A percentile compares a stretch with the other conserved stretches of the same genome.
phyloP scores from a whole-genome alignment of 2,329 filamentous ascomycete genomes.

The Zasmidium angulare region DNA sequence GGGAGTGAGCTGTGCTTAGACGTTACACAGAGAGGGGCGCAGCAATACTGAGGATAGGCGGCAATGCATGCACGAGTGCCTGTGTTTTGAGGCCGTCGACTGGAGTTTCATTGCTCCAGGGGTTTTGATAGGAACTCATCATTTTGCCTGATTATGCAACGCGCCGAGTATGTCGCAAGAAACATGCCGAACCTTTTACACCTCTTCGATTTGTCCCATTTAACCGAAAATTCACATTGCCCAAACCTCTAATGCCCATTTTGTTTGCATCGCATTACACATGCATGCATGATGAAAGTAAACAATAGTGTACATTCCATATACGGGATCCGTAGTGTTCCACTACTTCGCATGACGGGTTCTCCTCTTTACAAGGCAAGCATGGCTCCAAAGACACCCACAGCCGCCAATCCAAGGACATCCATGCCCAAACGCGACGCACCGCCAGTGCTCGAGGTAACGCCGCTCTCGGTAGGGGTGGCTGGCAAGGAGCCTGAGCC shows the following conservation, averaged over 20 bases:
- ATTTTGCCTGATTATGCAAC: too few species aligned
- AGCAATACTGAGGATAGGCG: too few species aligned
- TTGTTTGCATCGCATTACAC: background rate
- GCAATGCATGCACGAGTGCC: too few species aligned
- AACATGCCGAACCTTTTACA: too few species aligned
- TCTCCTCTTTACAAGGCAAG: slow-evolving; percentile 18
- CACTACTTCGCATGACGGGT: background rate
- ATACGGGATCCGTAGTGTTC: background rate
- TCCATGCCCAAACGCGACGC: slow-evolving; percentile 28
- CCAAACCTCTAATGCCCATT: background rate
- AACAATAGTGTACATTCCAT: background rate
- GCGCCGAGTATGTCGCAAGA: too few species aligned
- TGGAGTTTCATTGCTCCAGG: too few species aligned
- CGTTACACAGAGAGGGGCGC: too few species aligned
- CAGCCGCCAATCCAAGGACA: slow-evolving; percentile 23
- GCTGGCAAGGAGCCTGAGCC: slow-evolving; percentile 5
- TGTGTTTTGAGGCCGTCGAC: too few species aligned
- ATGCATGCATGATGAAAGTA: background rate
- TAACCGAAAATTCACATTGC: too few species aligned
- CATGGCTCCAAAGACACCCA: slow-evolving; percentile 30
- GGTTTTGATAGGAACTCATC: too few species aligned
- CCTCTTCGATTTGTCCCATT: too few species aligned
- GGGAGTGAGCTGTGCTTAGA: too few species aligned
- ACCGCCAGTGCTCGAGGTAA: slow-evolving; percentile 14
- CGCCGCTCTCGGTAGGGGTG: slow-evolving; percentile 13